phyloP scores from a whole-genome alignment of 1,284 basidiomycete genomes.

The Ustilago shanxiensis region DNA sequence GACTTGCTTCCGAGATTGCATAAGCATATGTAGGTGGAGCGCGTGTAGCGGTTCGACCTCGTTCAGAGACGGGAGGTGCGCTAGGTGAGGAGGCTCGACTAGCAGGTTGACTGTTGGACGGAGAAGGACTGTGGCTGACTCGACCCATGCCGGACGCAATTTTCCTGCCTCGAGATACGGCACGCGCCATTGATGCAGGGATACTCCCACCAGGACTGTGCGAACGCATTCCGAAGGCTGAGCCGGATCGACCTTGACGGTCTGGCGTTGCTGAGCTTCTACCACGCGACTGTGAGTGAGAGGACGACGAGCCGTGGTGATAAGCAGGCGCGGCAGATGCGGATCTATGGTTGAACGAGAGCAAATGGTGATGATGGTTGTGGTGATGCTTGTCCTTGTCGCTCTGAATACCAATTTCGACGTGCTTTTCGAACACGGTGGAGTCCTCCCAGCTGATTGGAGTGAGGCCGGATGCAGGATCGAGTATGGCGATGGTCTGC shows the following conservation, averaged over 20 bases:
- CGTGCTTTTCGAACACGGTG: conserved; percentile 64
- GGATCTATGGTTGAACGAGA: conserved; percentile 38
- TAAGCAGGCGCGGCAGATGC: conserved; percentile 29
- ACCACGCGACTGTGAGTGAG: conserved; percentile 30
- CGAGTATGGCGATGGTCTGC: conserved; percentile 66
- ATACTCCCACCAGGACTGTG: conserved; percentile 50
- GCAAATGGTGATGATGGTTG: conserved; percentile 27
- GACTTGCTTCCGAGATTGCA: conserved; percentile 35
- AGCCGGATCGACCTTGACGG: conserved; percentile 46
- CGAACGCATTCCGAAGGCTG: conserved; percentile 44
- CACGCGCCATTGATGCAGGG: conserved; percentile 56
- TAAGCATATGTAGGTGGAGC: conserved; percentile 42
- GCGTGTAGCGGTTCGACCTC: conserved; percentile 40
- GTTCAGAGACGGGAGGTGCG: conserved; percentile 25
- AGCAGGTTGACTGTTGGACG: conserved; percentile 32
- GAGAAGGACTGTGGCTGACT: conserved; percentile 53
- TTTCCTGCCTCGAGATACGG: conserved; percentile 52
- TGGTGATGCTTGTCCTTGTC: conserved; percentile 43
- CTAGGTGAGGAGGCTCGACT: conserved; percentile 51
- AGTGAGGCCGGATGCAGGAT: conserved; percentile 53
- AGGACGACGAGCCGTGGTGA: conserved; percentile 21
- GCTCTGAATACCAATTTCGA: conserved; percentile 64
- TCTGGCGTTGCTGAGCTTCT: conserved; percentile 41
- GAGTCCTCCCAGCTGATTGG: conserved; percentile 67
- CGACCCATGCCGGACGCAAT: conserved; percentile 48